Evolutionary conservation across 805 yeast species (phyloP).

Genomic region (Saturnispora saitoi): DNA sequence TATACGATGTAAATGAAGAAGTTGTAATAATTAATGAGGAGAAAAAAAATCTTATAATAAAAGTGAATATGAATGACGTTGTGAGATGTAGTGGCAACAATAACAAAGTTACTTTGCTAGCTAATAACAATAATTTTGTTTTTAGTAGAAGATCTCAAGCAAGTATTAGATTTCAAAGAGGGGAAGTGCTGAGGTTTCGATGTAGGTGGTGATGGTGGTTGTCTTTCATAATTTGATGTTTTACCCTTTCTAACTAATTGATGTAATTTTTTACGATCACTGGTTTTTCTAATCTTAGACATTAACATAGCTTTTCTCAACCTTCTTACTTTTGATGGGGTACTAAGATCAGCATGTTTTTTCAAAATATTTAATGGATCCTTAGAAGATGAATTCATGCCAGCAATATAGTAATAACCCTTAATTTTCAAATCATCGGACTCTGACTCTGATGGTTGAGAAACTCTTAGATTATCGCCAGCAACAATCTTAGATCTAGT

Average conservation of each 20-base stretch:
- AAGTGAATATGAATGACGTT: too few species aligned
- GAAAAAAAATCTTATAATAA: too few species aligned
- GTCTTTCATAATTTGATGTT: not conserved
- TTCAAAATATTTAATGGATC: slow-evolving; percentile 9
- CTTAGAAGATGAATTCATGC: not conserved
- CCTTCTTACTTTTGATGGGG: slow-evolving; percentile 22
- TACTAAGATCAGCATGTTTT: slow-evolving; percentile 13
- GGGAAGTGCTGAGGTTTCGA: not conserved
- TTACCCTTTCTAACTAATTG: not conserved
- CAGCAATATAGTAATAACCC: slow-evolving; percentile 1
- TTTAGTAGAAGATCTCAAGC: too few species aligned
- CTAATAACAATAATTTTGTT: too few species aligned
- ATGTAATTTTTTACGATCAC: slow-evolving; percentile 3
- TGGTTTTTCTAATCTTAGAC: not conserved
- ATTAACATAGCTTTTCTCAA: slow-evolving; percentile 18
- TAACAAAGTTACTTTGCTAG: too few species aligned
- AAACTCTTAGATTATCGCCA: slow-evolving; percentile 1
- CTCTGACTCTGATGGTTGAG: slow-evolving; percentile 1
- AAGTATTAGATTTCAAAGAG: not conserved
- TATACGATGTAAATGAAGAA: too few species aligned
- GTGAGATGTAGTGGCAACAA: too few species aligned
- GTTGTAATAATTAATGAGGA: too few species aligned
- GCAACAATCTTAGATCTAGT: not conserved
- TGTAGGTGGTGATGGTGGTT: not conserved
- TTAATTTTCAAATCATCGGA: slow-evolving; percentile 5